phyloP scores from a whole-genome alignment of 306 rosid species.

The Medicago ruthenica region DNA sequence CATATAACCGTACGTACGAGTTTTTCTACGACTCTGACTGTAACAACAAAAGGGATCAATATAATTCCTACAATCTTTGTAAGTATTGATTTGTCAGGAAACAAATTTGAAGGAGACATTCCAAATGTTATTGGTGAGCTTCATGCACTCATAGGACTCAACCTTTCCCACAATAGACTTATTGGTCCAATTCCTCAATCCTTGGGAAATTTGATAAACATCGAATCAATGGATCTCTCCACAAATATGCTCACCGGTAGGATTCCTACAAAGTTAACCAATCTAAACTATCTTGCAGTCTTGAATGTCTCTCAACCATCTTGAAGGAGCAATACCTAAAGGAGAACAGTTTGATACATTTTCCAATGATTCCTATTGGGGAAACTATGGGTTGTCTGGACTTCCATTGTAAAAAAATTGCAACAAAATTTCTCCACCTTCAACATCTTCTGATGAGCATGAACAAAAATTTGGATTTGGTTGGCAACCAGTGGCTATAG shows the following conservation, averaged over 20 bases:
- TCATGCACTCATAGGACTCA: conserved; percentile 36
- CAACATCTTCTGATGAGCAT: not conserved
- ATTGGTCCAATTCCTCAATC: conserved; percentile 14
- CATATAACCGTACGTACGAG: too few species aligned
- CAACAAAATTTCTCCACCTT: not conserved
- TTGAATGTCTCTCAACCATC: conserved; percentile 43
- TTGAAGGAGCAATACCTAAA: conserved; percentile 45
- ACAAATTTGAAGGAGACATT: conserved; percentile 44
- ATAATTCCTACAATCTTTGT: conserved; percentile 10
- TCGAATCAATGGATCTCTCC: conserved; percentile 52
- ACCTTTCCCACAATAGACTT: conserved; percentile 46
- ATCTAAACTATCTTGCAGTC: conserved; percentile 9
- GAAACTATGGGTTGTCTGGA: conserved; percentile 17
- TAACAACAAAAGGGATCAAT: conserved; percentile 13
- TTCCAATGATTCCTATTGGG: conserved; percentile 39
- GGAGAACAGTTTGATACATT: conserved; percentile 53
- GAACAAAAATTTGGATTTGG: not conserved
- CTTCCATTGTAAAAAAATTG: not conserved
- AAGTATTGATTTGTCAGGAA: conserved; percentile 27
- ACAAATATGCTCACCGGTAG: conserved; percentile 37
- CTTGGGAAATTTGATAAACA: conserved; percentile 1
- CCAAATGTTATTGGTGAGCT: conserved; percentile 40
- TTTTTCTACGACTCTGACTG: not conserved
- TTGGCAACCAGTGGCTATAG: not conserved
- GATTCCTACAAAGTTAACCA: conserved; percentile 42